Evolutionary conservation across 2,329 filamentous ascomycete species (phyloP).

Genomic region (Nannizzia gypsea): DNA sequence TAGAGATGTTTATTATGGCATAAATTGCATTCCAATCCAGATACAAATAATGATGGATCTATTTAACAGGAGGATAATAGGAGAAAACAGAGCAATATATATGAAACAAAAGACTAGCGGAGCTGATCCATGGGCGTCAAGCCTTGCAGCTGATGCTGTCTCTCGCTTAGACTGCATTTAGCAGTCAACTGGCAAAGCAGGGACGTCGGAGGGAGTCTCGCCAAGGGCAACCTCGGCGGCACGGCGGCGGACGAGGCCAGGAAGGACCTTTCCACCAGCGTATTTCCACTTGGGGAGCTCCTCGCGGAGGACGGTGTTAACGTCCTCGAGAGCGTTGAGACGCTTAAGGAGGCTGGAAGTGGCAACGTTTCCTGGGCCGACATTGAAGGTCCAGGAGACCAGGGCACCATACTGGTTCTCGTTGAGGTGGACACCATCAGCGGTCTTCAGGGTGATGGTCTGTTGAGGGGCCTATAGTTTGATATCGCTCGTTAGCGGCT

Average conservation of each 20-base stretch:
- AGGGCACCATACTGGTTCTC: constrained; percentile 44
- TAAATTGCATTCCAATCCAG: background rate
- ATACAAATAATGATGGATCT: background rate
- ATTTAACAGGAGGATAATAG: background rate
- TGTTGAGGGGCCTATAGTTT: constrained; percentile 23
- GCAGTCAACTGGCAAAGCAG: constrained; percentile 12
- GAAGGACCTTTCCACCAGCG: constrained; percentile 30
- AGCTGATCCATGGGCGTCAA: too few species aligned
- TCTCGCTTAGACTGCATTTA: constrained; percentile 1
- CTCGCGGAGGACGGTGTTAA: constrained; percentile 31
- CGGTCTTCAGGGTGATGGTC: constrained; percentile 31
- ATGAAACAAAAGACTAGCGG: background rate
- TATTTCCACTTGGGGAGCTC: constrained; percentile 42
- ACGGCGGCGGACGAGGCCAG: constrained; percentile 34
- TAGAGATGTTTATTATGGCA: background rate
- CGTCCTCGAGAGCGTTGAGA: constrained; percentile 36
- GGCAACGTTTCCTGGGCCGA: constrained; percentile 35
- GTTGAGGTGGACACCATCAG: constrained; percentile 31
- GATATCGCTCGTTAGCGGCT: background rate
- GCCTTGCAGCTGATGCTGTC: too few species aligned
- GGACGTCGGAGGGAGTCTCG: constrained; percentile 15
- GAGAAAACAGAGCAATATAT: background rate
- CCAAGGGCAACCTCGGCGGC: constrained; percentile 37
- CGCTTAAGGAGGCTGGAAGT: constrained; percentile 33
- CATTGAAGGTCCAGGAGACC: constrained; percentile 43